Base-by-base conservation (phyloP, 2,329 filamentous ascomycete genomes). In the Aspergillus ochraceus region DNA sequence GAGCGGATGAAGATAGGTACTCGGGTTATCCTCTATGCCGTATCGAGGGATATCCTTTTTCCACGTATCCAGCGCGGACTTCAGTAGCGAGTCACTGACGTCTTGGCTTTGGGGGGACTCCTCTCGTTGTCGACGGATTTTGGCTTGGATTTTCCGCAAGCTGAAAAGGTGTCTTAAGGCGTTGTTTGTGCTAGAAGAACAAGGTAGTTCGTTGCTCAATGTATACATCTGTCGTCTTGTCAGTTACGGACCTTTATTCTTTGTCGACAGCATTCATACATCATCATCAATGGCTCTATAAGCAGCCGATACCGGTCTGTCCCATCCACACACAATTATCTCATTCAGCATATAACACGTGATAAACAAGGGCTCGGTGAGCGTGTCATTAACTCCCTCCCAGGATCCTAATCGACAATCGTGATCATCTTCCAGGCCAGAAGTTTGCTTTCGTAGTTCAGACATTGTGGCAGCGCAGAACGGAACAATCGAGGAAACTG, bases 311-410 rank as follows among this genome's bases (percentile, higher is more conserved):
- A 69, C 67, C 2, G 69, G 69, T 20, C 68, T 56, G 26, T 70
- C 67, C 69, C 69, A 71, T 10, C 69, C 69, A 19, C 66, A 71
- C 9, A 68, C 62, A 50, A 70, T 64, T 17, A 71, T 61, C 32
- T 70, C 69, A 42, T 71, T 71, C 20, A 71, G 58, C 69, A 71
- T 71, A 46, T 66, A 71, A 54, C 68, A 70, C 22, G 68, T 66
- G 22, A 71, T 71, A 6, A 71, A 71, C 60, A 70, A 65, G 12
- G 65, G 65, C 59, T 71, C 69, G 1, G 64, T 63, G 22, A 68
- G 57, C 9, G 56, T 47, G 26, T 66, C 65, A 10, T 59, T 61
- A 11, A 60, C 56, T 12, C 12, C 36, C 36, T n/a, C 14, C 50
- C 51, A 3, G 57, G 57, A 26, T 54, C 59, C 14, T n/a, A n/a